A percentile compares a stretch with the other conserved stretches of the same genome.
These are phyloP conservation scores for Yamadazyma sp. DNA, from an alignment of 1,139 yeast species.

Conservation along the genomic window DNA sequence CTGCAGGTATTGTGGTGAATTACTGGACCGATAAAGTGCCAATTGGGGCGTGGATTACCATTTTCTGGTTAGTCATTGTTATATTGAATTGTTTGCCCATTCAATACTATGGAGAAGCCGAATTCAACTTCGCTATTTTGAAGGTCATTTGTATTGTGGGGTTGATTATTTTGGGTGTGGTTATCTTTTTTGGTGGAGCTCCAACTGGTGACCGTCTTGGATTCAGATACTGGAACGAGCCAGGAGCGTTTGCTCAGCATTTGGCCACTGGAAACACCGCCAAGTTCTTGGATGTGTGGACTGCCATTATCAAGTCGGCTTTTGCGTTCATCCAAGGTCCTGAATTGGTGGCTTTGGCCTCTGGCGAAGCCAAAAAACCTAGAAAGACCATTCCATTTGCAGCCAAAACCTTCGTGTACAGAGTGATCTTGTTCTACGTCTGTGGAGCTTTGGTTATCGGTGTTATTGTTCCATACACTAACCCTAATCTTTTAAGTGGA, in stretches of 20 bases:
- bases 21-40: slow-evolving; percentile 53
- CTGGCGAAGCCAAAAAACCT: slow-evolving; percentile 51
- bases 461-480: slow-evolving; percentile 46
- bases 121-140: slow-evolving; percentile 29
- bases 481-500: slow-evolving; percentile 31
- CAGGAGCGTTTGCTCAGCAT: slow-evolving; percentile 24
- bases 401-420: slow-evolving; percentile 43
- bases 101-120: slow-evolving; percentile 33
- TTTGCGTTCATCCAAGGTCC: slow-evolving; percentile 43
- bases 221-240: slow-evolving; percentile 28
- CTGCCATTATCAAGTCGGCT: slow-evolving; percentile 27
- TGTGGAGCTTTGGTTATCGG: slow-evolving; percentile 44
- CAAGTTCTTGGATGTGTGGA: slow-evolving; percentile 28
- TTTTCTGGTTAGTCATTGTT: slow-evolving; percentile 25
- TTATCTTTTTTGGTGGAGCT: slow-evolving; percentile 35
- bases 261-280: slow-evolving; percentile 23
- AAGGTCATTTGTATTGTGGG: slow-evolving; percentile 28
- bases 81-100: slow-evolving; percentile 25
- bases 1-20: slow-evolving; percentile 74
- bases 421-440: slow-evolving; percentile 46
- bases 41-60: slow-evolving; percentile 29
- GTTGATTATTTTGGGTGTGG: slow-evolving; percentile 24
- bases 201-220: slow-evolving; percentile 26
- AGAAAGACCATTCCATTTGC: slow-evolving; percentile 49
- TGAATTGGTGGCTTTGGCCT: slow-evolving; percentile 49